Base-by-base conservation (phyloP, 768 basidiomycete genomes). In the Tricholoma bakamatsutake region DNA sequence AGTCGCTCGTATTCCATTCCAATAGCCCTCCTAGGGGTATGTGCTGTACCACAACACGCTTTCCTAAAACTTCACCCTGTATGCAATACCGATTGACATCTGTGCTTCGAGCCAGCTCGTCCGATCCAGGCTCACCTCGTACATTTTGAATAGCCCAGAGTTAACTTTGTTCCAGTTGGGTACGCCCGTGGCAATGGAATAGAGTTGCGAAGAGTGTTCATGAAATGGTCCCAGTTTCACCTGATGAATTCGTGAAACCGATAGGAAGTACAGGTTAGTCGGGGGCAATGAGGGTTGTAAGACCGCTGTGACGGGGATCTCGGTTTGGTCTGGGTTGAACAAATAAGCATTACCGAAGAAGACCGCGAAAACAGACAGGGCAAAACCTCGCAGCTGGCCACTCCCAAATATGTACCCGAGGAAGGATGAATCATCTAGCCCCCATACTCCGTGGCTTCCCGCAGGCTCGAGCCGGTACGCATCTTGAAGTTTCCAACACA, bases 371-470 rank as follows among this genome's bases (percentile, higher is more conserved):
- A 28, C 45, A 50, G 47, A 57, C 12, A 52, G 46, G 43, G 13
- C 8, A 55, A 56, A 27, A 82, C 90, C 88, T 81, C 86, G 78
- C 35, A 98, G 78, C 71, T 98, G 91, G 2, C 84, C 92, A 59
- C 92, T 92, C 9, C 94, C 95, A 66, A 94, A 93, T 9, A 94
- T 79, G 64, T 96, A 97, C 3, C 88, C 85, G 43, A 98, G 78
- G 71, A 96, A 95, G 51, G 78, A 80, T 53, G 88, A 96, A 67
- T 97, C 95, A 64, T 98, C 95, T 35, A 98, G 73, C 1, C 95
- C 97, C 97, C 96, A 99, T 0, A 98, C 96, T 4, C 97, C 97
- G 66, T 98, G 95, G 59, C 91, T 95, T 7, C 97, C 97, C 2
- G 97, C 97, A 5, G 95, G 94, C 69, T 98, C 96, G 9, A 99